A percentile compares a stretch with the other conserved stretches of the same genome.
Evolutionary conservation across 768 basidiomycete species (phyloP).

Genomic region (Lentinula sp.): DNA sequence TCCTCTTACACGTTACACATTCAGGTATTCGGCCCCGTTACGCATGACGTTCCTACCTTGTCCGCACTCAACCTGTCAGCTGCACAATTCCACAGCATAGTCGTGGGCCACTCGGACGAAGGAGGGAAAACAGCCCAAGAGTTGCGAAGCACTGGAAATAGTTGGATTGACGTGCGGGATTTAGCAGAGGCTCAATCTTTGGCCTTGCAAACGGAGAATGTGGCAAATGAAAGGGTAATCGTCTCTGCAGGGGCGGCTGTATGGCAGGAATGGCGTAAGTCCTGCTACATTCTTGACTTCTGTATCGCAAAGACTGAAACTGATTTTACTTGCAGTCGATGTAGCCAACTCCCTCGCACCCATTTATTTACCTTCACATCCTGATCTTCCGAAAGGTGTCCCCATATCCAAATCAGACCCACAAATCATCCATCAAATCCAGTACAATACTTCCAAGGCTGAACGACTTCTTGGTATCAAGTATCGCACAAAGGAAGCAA

Average conservation of each 20-base stretch:
- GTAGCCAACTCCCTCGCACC: conserved; percentile 13
- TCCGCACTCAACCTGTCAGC: conserved; percentile 35
- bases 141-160: conserved; percentile 14
- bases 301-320: neutral
- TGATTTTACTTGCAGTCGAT: conserved; percentile 21
- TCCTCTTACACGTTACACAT: neutral
- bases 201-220: conserved; percentile 45
- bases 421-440: neutral
- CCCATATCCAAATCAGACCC: neutral
- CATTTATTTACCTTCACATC: neutral
- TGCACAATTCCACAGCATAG: conserved; percentile 18
- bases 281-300: neutral
- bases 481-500: conserved; percentile 2
- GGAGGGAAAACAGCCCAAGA: conserved; percentile 15
- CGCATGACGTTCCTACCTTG: conserved; percentile 32
- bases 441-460: conserved; percentile 2
- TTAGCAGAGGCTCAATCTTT: conserved; percentile 48
- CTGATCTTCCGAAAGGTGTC: conserved; percentile 3
- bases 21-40: conserved; percentile 23
- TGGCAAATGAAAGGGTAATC: conserved; percentile 55
- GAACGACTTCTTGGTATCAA: conserved; percentile 2
- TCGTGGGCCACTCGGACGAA: conserved; percentile 9
- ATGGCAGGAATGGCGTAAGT: conserved; percentile 33
- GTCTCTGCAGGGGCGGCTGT: conserved; percentile 27
- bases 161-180: conserved; percentile 52